Conservation (phyloP, 768 basidiomycete species). For the Naganishia kalamii region DNA sequence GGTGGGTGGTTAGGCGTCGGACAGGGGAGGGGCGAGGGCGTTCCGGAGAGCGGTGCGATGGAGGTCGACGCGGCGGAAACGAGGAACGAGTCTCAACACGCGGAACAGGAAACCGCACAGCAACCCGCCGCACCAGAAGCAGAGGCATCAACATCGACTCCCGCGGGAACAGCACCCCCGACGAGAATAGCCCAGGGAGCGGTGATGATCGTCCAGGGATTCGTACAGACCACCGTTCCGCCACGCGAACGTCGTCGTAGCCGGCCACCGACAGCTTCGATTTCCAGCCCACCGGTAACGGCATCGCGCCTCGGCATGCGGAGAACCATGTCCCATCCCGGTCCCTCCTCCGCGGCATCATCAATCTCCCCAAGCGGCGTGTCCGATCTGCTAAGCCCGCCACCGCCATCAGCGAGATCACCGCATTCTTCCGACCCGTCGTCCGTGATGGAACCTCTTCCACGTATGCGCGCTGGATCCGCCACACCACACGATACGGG, state of each 20-base stretch:
- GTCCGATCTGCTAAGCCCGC: background rate
- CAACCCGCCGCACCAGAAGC: background rate
- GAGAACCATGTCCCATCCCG: background rate
- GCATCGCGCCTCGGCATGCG: background rate
- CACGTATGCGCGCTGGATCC: no score
- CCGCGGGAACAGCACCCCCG: background rate
- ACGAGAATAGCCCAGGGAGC: slow-evolving; percentile 15
- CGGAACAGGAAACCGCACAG: background rate
- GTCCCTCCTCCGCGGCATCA: background rate
- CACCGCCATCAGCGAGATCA: no score
- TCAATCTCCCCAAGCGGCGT: background rate
- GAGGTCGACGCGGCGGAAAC: background rate
- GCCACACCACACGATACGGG: no score
- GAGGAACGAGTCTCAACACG: background rate
- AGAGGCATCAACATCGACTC: background rate
- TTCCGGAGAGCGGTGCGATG: background rate
- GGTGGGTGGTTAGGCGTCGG: slow-evolving; percentile 10
- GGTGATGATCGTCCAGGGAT: slow-evolving; percentile 24
- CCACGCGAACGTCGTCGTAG: background rate
- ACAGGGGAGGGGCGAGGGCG: background rate
- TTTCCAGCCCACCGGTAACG: background rate
- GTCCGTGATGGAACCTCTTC: no score
- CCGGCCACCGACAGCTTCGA: background rate
- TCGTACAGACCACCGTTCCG: slow-evolving; percentile 18
- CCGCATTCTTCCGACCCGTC: background rate